These are phyloP conservation scores for Ophiorrhiza pumila DNA, from an alignment of 257 asterid species.

Conservation along the genomic window DNA sequence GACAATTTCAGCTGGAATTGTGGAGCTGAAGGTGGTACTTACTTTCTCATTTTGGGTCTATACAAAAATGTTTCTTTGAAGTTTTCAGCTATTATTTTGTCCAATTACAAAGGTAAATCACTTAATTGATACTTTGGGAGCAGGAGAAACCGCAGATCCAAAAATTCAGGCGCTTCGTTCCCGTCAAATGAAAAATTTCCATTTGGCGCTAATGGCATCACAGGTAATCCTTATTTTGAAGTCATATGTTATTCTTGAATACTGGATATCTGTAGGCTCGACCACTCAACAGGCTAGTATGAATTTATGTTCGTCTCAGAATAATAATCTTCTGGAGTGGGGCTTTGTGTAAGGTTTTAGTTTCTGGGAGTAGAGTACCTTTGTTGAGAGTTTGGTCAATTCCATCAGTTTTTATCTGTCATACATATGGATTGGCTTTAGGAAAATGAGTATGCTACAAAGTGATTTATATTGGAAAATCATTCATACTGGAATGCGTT, in stretches of 20 bases:
- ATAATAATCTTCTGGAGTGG: background rate
- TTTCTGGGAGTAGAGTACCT: background rate
- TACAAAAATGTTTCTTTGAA: background rate
- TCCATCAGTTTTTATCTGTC: background rate
- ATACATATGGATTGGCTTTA: background rate
- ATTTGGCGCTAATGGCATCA: slow-evolving; percentile 81
- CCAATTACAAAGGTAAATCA: background rate
- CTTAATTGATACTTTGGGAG: slow-evolving; percentile 6
- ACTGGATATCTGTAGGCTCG: background rate
- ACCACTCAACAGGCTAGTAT: background rate
- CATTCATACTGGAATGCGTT: no score
- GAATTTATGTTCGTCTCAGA: background rate
- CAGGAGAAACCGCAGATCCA: slow-evolving; percentile 80
- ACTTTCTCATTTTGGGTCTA: background rate
- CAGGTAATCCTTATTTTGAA: slow-evolving; percentile 47
- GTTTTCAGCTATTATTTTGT: background rate
- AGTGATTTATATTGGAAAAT: no score
- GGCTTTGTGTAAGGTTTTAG: background rate
- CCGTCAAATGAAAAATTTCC: slow-evolving; percentile 92
- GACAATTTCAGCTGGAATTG: slow-evolving; percentile 99
- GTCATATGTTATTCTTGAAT: background rate
- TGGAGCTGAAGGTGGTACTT: slow-evolving; percentile 72
- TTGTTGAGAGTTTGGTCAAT: background rate
- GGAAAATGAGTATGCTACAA: background rate
- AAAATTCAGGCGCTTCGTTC: slow-evolving; percentile 59